Conservation (phyloP, 2,329 filamentous ascomycete genomes). For the Alternaria gaisen region DNA sequence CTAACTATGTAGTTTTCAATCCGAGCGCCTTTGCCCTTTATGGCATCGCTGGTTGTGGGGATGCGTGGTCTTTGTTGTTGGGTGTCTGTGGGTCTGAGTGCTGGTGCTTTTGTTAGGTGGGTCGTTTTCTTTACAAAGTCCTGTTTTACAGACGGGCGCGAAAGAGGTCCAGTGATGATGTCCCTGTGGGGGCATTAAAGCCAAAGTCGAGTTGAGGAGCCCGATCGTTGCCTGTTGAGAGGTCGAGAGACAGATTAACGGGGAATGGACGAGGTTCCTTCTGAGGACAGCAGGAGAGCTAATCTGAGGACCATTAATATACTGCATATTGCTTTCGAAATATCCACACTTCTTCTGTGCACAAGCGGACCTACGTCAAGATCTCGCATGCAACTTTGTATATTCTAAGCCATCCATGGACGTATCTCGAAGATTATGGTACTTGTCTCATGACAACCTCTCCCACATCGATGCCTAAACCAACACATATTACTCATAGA, state of each 20-base stretch:
- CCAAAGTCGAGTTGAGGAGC: constrained; percentile 47
- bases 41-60: constrained; percentile 28
- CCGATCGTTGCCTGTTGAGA: constrained; percentile 25
- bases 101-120: constrained; percentile 22
- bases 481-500: constrained; percentile 46
- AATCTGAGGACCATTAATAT: constrained; percentile 45
- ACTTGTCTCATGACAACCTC: background rate
- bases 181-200: constrained; percentile 44
- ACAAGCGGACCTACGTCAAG: constrained; percentile 1
- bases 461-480: background rate
- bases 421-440: background rate
- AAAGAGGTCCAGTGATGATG: constrained; percentile 47
- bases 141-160: constrained; percentile 22
- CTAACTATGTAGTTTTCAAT: constrained; percentile 48
- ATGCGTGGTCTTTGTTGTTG: constrained; percentile 41
- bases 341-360: background rate
- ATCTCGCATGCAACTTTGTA: background rate
- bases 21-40: constrained; percentile 39
- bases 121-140: constrained; percentile 17
- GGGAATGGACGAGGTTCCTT: constrained; percentile 33
- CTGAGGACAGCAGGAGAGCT: constrained; percentile 49
- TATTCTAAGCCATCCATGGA: background rate
- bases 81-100: constrained; percentile 15
- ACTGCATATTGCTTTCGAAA: constrained; percentile 2
- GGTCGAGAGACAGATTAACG: constrained; percentile 20